Evolutionary conservation across 371 early-diverging fungal genomes (phyloP).

Genomic region (Mortierella sp.): DNA sequence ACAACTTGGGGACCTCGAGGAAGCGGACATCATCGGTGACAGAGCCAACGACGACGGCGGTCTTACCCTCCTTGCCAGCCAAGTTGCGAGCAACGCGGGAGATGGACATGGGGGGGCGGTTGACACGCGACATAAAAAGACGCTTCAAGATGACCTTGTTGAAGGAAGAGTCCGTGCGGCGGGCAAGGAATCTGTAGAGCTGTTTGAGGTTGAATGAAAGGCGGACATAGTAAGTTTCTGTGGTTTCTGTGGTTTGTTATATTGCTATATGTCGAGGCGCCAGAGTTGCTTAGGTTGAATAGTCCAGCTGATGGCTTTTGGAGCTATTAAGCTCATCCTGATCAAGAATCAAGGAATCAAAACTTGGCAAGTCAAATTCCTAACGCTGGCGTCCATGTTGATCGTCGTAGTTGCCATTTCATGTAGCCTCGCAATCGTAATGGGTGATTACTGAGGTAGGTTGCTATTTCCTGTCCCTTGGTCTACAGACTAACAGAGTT

Average conservation of each 20-base stretch:
- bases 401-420: no score
- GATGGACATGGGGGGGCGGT: slow-evolving; percentile 95
- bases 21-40: slow-evolving; percentile 97
- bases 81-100: slow-evolving; percentile 87
- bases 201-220: slow-evolving; percentile 49
- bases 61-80: slow-evolving; percentile 81
- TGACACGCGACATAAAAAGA: slow-evolving; percentile 97
- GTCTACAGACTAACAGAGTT: no score
- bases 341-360: no score
- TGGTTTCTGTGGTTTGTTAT: neutral
- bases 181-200: slow-evolving; percentile 98
- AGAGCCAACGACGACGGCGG: slow-evolving; percentile 94
- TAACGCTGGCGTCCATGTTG: no score
- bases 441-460: no score
- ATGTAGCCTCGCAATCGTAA: no score
- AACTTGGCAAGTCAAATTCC: no score
- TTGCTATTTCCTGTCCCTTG: no score
- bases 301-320: no score
- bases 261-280: no score
- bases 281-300: no score
- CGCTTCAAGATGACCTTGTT: slow-evolving; percentile 99
- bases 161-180: slow-evolving; percentile 97
- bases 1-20: slow-evolving; percentile 94
- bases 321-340: no score
- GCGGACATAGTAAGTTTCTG: slow-evolving; percentile 10